A percentile compares a stretch with the other conserved stretches of the same genome.
These are phyloP conservation scores for Furculomyces boomerangus DNA, from an alignment of 371 early-diverging fungal genomes.

Conservation along the genomic window DNA sequence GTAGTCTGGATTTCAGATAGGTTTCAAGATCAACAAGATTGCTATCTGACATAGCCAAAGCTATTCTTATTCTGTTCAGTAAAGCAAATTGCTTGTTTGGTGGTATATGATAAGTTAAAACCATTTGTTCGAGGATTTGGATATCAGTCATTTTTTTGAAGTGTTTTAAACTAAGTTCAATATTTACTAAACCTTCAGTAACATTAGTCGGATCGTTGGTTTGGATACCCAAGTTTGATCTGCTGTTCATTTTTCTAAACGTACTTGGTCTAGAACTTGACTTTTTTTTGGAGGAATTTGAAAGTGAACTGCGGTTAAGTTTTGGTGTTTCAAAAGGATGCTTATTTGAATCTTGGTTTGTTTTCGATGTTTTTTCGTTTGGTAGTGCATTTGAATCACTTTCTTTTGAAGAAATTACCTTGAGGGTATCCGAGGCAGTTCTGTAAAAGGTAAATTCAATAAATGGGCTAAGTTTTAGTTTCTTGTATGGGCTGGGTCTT, in stretches of 20 bases:
- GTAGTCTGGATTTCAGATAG: constrained; percentile 49
- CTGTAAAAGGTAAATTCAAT: constrained; percentile 22
- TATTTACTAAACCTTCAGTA: constrained; percentile 18
- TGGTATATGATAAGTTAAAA: constrained; percentile 48
- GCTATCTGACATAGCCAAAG: constrained; percentile 28
- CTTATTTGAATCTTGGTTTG: background rate
- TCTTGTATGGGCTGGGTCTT: constrained; percentile 4
- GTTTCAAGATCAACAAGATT: constrained; percentile 28
- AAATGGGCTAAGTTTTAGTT: constrained; percentile 5
- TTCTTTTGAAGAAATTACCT: constrained; percentile 7
- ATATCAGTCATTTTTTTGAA: constrained; percentile 4
- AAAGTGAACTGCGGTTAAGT: background rate
- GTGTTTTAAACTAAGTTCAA: constrained; percentile 8
- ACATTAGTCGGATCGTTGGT: background rate
- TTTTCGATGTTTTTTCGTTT: background rate
- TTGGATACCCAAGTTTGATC: background rate
- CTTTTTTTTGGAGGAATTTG: background rate
- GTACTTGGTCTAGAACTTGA: background rate
- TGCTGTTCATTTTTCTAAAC: background rate
- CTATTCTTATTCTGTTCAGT: constrained; percentile 57
- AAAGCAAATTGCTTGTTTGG: constrained; percentile 55
- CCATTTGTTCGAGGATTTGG: constrained; percentile 29
- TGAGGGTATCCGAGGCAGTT: constrained; percentile 18
- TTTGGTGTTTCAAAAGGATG: background rate
- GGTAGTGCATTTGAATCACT: background rate